Percentiles rank a stretch among this genome's conserved stretches.
Conservation (phyloP, 495 filamentous ascomycete species). For the Articulospora tetracladia region DNA sequence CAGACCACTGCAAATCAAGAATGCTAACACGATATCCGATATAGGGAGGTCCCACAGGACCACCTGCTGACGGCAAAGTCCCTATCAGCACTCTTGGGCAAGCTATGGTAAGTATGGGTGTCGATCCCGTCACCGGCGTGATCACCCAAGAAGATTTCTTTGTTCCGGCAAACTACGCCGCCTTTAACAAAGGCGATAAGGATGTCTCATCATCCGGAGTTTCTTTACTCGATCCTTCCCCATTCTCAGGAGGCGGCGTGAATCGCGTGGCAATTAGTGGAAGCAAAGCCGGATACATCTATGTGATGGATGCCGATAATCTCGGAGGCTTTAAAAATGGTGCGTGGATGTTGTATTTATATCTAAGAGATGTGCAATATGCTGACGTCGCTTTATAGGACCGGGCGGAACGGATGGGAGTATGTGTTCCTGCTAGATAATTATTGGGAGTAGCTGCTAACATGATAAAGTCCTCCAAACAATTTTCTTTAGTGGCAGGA, state of each 20-base stretch:
- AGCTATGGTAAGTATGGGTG: constrained; percentile 27
- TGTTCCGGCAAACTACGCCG: constrained; percentile 33
- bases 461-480: constrained; percentile 34
- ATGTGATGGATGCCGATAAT: constrained; percentile 39
- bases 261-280: constrained; percentile 35
- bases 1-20: background rate
- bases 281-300: constrained; percentile 42
- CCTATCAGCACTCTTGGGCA: constrained; percentile 33
- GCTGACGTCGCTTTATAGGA: constrained; percentile 11
- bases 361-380: background rate
- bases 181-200: constrained; percentile 33
- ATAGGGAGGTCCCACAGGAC: constrained; percentile 16
- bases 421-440: background rate
- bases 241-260: constrained; percentile 34
- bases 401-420: constrained; percentile 30
- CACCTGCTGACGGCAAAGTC: constrained; percentile 31
- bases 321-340: constrained; percentile 22
- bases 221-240: constrained; percentile 29
- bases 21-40: background rate
- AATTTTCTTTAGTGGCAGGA: constrained; percentile 26
- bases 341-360: no score
- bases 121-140: constrained; percentile 1
- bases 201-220: constrained; percentile 36
- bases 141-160: constrained; percentile 30
- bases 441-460: background rate